These are phyloP conservation scores for Jackrogersella minutella DNA, from an alignment of 495 filamentous ascomycete species.

Conservation along the genomic window DNA sequence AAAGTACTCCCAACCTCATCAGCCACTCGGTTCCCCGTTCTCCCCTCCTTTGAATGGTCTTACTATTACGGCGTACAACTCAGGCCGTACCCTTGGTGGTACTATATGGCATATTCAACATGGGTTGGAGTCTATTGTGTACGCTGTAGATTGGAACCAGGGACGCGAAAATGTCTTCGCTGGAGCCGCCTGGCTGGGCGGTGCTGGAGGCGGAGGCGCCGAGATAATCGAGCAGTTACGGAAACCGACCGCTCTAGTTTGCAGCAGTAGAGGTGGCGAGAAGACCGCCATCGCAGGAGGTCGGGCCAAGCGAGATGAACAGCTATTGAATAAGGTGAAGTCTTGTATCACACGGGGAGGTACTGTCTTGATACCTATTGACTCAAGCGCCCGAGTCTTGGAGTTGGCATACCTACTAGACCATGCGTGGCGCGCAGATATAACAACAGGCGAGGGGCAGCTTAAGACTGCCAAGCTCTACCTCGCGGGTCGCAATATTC, in stretches of 20 bases:
- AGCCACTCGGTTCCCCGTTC: conserved; percentile 83
- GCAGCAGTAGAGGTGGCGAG: conserved; percentile 83
- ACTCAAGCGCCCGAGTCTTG: conserved; percentile 92
- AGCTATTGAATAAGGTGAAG: conserved; percentile 82
- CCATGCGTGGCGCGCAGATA: conserved; percentile 80
- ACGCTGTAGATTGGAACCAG: conserved; percentile 98
- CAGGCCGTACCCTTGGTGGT: conserved; percentile 93
- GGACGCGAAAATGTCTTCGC: conserved; percentile 90
- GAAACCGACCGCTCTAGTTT: conserved; percentile 92
- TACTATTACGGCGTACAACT: conserved; percentile 95
- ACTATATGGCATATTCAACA: conserved; percentile 99
- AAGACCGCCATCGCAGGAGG: conserved; percentile 73
- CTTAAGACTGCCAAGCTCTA: conserved; percentile 78
- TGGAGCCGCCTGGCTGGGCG: conserved; percentile 91
- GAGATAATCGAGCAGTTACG: conserved; percentile 93
- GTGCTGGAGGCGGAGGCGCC: conserved; percentile 76
- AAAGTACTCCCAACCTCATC: conserved; percentile 96
- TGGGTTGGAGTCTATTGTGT: conserved; percentile 95
- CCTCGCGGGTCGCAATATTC: conserved; percentile 79
- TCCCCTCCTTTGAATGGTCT: conserved; percentile 90
- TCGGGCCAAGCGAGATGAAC: conserved; percentile 81
- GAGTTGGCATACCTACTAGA: conserved; percentile 93
- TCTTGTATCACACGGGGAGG: conserved; percentile 79
- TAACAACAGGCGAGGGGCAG: conserved; percentile 64
- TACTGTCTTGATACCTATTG: conserved; percentile 93